Percentiles rank a stretch among this genome's conserved stretches.
Conservation (phyloP, 2,329 filamentous ascomycete species). For the Dryadomyces quercus-mongolicae region DNA sequence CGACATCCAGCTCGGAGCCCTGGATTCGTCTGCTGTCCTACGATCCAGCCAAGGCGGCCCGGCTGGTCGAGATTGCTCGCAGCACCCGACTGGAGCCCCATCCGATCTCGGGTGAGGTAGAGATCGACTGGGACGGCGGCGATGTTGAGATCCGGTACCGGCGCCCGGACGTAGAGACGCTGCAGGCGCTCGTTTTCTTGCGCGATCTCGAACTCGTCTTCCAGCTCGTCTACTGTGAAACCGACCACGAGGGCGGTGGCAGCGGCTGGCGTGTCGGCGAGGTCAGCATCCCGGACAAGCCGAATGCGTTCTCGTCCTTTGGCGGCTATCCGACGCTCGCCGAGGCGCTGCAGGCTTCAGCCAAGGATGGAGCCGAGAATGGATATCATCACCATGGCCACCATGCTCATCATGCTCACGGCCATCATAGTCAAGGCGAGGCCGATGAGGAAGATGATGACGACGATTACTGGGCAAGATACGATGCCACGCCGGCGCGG, state of each 20-base stretch:
- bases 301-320: constrained; percentile 41
- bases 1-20: constrained; percentile 44
- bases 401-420: background rate
- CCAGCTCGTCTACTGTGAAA: constrained; percentile 56
- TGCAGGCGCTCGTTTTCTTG: constrained; percentile 55
- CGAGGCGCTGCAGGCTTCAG: constrained; percentile 51
- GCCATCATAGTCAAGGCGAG: constrained; percentile 1
- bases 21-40: constrained; percentile 68
- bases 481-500: constrained; percentile 56
- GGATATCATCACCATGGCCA: constrained; percentile 10
- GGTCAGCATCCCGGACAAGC: constrained; percentile 46
- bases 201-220: constrained; percentile 47
- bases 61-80: constrained; percentile 48
- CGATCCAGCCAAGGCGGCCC: constrained; percentile 41
- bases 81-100: constrained; percentile 63
- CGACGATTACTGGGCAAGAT: constrained; percentile 70
- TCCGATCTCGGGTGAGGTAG: constrained; percentile 67
- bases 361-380: constrained; percentile 16
- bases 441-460: constrained; percentile 53
- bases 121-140: constrained; percentile 51
- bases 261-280: constrained; percentile 64
- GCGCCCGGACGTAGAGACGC: constrained; percentile 62
- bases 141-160: constrained; percentile 53
- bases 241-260: constrained; percentile 46
- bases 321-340: constrained; percentile 37